Evolutionary conservation across 164 flowering plant genomes (phyloP), one percentile per base, ranked within the genome.

Genomic region (Berberis vulgaris): DNA sequence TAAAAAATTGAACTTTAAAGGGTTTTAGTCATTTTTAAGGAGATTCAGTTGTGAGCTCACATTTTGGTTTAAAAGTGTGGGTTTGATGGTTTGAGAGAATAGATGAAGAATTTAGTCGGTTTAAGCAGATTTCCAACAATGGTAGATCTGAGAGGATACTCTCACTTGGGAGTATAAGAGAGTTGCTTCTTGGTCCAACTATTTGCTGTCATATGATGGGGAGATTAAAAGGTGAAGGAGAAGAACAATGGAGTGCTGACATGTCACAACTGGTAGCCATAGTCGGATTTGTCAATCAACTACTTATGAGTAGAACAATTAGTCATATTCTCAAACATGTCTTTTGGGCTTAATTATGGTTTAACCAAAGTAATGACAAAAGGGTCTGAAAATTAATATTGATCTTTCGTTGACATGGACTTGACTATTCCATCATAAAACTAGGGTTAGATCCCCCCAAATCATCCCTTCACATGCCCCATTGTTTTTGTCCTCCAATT

Each of bases 151-250:
- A 61, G 71, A 78, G 89, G 76, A 76, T 82, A 71, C 73, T 89
- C 5, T 89, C 96, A 3, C 74, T 89, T 26, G 93, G 9, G 96
- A 89, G 73, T 89, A 85, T 79, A 80, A 73, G 59, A 65, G 89
- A 69, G 87, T 93, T 0, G 78, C 79, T 53, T 89, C 96, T 26
- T 89, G 96, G 96, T 89, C 96, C 5, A 85, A 86, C 74, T 89
- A 86, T 53, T 66, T 89, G 70, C 84, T 89, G 4, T 86, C 91
- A 0, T 80, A 86, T 0, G 96, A 91, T 0, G 93, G 82, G 0
- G 85, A 57, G 64, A 89, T 86, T 3, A 26, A 89, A 89, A 64
- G 90, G 86, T 41, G 89, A 79, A 11, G 89, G 79, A 40, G 89
- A 84, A 57, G 87, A 79, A 41, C 82, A 83, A 60, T 86, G 93